Evolutionary conservation across 768 basidiomycete genomes (phyloP).

Genomic region (Tephrocybe sp.): DNA sequence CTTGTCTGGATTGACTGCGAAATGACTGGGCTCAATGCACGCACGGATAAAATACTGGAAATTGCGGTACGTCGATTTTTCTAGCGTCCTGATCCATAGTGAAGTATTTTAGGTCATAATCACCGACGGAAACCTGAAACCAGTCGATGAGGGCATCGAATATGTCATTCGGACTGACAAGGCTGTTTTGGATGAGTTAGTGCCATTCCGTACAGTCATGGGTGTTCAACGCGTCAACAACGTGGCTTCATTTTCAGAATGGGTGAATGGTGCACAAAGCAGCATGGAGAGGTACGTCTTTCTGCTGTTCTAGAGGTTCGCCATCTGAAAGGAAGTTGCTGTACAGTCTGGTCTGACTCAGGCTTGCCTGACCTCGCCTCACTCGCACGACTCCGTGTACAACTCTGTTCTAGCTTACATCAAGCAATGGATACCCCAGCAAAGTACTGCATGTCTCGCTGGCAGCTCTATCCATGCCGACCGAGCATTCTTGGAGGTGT

Average conservation of each 20-base stretch:
- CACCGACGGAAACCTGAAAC: slow-evolving; percentile 78
- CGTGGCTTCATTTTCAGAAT: slow-evolving; percentile 52
- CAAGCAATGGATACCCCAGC: slow-evolving; percentile 77
- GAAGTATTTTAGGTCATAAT: slow-evolving; percentile 63
- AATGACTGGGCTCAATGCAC: slow-evolving; percentile 75
- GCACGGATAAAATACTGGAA: slow-evolving; percentile 72
- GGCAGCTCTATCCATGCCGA: slow-evolving; percentile 89
- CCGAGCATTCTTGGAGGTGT: slow-evolving; percentile 61
- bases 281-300: slow-evolving; percentile 66
- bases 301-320: not conserved
- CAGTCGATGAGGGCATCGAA: slow-evolving; percentile 78
- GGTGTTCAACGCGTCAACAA: not conserved
- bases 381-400: slow-evolving; percentile 59
- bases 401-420: slow-evolving; percentile 70
- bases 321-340: not conserved
- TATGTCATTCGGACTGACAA: slow-evolving; percentile 77
- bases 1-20: slow-evolving; percentile 87
- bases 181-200: slow-evolving; percentile 63
- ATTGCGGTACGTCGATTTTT: slow-evolving; percentile 53
- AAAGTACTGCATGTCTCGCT: slow-evolving; percentile 66
- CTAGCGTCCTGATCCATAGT: not conserved
- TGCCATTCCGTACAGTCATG: not conserved
- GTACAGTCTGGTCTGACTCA: slow-evolving; percentile 76
- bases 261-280: slow-evolving; percentile 83
- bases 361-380: slow-evolving; percentile 71